phyloP scores from a whole-genome alignment of 2,329 filamentous ascomycete genomes.

The Colletotrichum sp. region DNA sequence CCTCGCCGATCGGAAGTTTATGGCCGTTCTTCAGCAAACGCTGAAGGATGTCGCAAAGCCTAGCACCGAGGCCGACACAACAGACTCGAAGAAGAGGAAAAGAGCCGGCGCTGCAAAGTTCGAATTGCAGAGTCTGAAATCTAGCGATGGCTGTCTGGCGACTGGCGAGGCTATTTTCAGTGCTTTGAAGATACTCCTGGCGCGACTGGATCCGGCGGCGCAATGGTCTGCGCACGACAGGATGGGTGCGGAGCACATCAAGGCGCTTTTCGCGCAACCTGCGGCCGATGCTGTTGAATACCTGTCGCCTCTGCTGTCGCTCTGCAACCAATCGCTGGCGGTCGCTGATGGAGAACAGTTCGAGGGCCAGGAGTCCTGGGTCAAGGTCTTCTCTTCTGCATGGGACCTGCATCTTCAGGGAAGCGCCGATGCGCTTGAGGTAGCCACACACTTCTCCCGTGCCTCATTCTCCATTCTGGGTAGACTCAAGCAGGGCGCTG shows the following conservation, averaged over 20 bases:
- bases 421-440: constrained; percentile 50
- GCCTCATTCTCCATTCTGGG: constrained; percentile 44
- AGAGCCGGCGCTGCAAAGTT: constrained; percentile 40
- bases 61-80: constrained; percentile 27
- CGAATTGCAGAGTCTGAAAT: constrained; percentile 44
- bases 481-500: constrained; percentile 37
- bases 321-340: constrained; percentile 47
- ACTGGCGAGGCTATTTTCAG: constrained; percentile 54
- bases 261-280: constrained; percentile 58
- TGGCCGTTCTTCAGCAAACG: constrained; percentile 68
- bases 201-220: constrained; percentile 42
- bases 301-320: constrained; percentile 47
- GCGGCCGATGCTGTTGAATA: constrained; percentile 52
- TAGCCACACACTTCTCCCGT: constrained; percentile 52
- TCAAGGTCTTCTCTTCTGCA: constrained; percentile 47
- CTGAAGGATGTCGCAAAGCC: constrained; percentile 61
- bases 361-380: constrained; percentile 50
- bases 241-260: constrained; percentile 64
- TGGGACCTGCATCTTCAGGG: constrained; percentile 63
- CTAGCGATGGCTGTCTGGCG: constrained; percentile 44
- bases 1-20: constrained; percentile 72
- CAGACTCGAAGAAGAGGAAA: constrained; percentile 51
- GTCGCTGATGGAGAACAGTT: constrained; percentile 33
- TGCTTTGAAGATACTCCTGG: constrained; percentile 51
- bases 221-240: constrained; percentile 44